These are phyloP conservation scores for Globisporangium paddicum DNA, from an alignment of 352 stramenopile genomes.

Conservation along the genomic window DNA sequence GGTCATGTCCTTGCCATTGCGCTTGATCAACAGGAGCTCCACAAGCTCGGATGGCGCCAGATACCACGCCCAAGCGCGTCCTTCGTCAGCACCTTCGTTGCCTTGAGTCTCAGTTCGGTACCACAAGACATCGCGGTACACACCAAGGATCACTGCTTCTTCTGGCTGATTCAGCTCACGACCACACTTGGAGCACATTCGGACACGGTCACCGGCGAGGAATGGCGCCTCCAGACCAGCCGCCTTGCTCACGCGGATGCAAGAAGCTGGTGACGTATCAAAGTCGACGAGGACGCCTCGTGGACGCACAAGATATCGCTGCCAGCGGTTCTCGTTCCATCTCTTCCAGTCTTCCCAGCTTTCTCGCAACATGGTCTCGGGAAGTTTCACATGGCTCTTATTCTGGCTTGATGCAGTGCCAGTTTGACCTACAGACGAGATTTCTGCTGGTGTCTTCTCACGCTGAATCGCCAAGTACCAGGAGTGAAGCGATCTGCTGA, in stretches of 20 bases:
- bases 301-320: conserved; percentile 72
- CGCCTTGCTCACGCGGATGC: conserved; percentile 83
- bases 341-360: conserved; percentile 84
- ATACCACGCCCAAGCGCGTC: conserved; percentile 94
- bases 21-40: conserved; percentile 74
- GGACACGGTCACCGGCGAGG: conserved; percentile 92
- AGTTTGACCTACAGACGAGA: conserved; percentile 2
- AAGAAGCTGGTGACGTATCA: conserved; percentile 88
- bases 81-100: conserved; percentile 93
- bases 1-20: conserved; percentile 84
- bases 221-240: conserved; percentile 89
- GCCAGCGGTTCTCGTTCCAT: conserved; percentile 81
- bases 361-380: conserved; percentile 51
- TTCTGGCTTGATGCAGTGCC: background rate
- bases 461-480: conserved; percentile 67
- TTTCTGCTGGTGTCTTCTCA: conserved; percentile 13
- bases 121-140: conserved; percentile 92
- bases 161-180: conserved; percentile 95
- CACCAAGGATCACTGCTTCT: conserved; percentile 93
- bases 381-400: conserved; percentile 34
- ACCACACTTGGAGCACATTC: conserved; percentile 91
- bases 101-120: conserved; percentile 96
- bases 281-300: conserved; percentile 92
- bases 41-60: conserved; percentile 91
- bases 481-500: conserved; percentile 85